phyloP scores from a whole-genome alignment of 2,329 filamentous ascomycete species.

The Penicillium psychrosexuale region DNA sequence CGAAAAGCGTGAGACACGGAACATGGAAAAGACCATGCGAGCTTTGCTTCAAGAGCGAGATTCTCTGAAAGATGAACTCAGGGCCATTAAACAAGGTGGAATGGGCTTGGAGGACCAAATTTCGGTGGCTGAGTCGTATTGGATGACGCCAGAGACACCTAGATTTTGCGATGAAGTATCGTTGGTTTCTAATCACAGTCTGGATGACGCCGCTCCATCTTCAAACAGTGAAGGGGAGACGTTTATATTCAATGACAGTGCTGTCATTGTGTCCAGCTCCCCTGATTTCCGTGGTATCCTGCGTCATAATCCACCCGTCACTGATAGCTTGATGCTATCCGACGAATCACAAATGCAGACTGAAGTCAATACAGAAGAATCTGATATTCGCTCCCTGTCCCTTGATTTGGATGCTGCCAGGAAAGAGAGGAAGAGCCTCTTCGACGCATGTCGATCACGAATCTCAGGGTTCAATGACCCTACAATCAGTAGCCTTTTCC shows the following conservation, averaged over 20 bases:
- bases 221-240: conserved; percentile 22
- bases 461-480: conserved; percentile 26
- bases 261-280: conserved; percentile 32
- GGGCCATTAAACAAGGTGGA: conserved; percentile 15
- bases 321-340: conserved; percentile 21
- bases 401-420: conserved; percentile 40
- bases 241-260: conserved; percentile 31
- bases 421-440: conserved; percentile 40
- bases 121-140: conserved; percentile 16
- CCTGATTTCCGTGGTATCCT: conserved; percentile 28
- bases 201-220: conserved; percentile 1
- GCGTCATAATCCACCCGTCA: conserved; percentile 3
- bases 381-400: conserved; percentile 31
- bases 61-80: conserved; percentile 28
- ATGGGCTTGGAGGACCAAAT: conserved; percentile 3
- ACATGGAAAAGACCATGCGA: conserved; percentile 26
- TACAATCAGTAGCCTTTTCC: conserved; percentile 19
- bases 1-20: conserved; percentile 35
- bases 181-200: conserved; percentile 7
- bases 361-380: conserved; percentile 14
- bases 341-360: background rate
- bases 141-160: conserved; percentile 20
- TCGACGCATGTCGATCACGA: conserved; percentile 38
- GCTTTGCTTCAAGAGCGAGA: conserved; percentile 29
- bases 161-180: conserved; percentile 21